Conservation (phyloP, 805 yeast genomes). For the Ogataea polymorpha region DNA sequence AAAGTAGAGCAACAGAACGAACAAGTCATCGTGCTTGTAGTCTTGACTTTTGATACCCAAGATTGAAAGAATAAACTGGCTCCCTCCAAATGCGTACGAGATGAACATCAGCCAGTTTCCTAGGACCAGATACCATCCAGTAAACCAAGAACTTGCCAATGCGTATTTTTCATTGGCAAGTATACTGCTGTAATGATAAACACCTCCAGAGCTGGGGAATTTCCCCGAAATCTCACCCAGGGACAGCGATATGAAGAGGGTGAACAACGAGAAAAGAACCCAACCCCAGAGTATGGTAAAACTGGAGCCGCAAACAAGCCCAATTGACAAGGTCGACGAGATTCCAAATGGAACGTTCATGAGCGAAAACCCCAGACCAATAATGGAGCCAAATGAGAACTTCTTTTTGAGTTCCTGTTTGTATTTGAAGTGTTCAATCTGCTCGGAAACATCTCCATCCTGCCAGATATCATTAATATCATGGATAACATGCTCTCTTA, state of each 20-base stretch:
- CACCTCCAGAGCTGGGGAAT: slow-evolving; percentile 73
- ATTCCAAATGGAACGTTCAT: slow-evolving; percentile 84
- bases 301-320: slow-evolving; percentile 73
- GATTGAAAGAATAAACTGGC: slow-evolving; percentile 67
- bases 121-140: slow-evolving; percentile 71
- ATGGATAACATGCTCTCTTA: slow-evolving; percentile 30
- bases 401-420: slow-evolving; percentile 69
- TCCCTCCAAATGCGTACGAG: slow-evolving; percentile 70
- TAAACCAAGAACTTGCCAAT: slow-evolving; percentile 65
- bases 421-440: slow-evolving; percentile 69
- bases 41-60: slow-evolving; percentile 59
- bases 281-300: slow-evolving; percentile 76
- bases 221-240: slow-evolving; percentile 75
- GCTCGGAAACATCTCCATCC: slow-evolving; percentile 49
- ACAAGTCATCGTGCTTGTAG: slow-evolving; percentile 53
- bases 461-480: slow-evolving; percentile 33
- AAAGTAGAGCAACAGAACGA: slow-evolving; percentile 57
- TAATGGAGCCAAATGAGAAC: slow-evolving; percentile 63
- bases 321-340: slow-evolving; percentile 68
- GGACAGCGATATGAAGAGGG: slow-evolving; percentile 64
- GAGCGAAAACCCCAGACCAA: slow-evolving; percentile 75
- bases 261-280: slow-evolving; percentile 60
- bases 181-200: slow-evolving; percentile 74
- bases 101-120: slow-evolving; percentile 80
- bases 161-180: slow-evolving; percentile 57